A percentile compares a stretch with the other conserved stretches of the same genome.
phyloP scores from a whole-genome alignment of 345 rosid genomes.

The Boechera divaricarpa region DNA sequence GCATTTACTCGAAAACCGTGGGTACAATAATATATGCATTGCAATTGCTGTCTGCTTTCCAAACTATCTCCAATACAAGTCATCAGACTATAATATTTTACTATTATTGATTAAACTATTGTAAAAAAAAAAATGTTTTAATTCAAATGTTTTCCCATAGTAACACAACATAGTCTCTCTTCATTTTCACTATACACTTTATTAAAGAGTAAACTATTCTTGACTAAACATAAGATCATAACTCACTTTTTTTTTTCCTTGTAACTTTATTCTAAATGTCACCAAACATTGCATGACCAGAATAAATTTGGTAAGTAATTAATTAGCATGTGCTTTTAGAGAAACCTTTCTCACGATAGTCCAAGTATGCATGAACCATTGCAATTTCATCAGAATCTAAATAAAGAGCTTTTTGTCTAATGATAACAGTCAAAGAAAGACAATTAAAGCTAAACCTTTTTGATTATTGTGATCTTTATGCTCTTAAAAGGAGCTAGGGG shows the following conservation, averaged over 20 bases:
- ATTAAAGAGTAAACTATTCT: no score
- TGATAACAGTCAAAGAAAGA: constrained; percentile 39
- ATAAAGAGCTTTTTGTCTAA: constrained; percentile 18
- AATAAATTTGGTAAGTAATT: constrained; percentile 3
- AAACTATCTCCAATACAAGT: neutral
- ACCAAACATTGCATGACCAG: constrained; percentile 38
- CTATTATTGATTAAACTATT: neutral
- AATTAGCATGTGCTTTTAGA: constrained; percentile 37
- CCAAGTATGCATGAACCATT: constrained; percentile 44
- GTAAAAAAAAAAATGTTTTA: neutral
- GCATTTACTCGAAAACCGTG: constrained; percentile 72
- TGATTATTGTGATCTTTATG: constrained; percentile 6
- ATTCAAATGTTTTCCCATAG: neutral
- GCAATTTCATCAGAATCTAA: constrained; percentile 15
- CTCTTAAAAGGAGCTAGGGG: constrained; percentile 5
- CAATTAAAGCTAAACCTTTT: constrained; percentile 30
- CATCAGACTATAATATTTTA: neutral
- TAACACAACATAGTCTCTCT: neutral
- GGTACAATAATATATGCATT: constrained; percentile 76
- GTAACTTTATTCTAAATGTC: constrained; percentile 34
- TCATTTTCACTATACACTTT: neutral
- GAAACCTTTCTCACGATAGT: constrained; percentile 28
- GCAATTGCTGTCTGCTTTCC: constrained; percentile 58
- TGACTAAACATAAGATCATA: neutral
- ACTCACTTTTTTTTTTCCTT: neutral